Conservation (phyloP, 1,284 basidiomycete species). For the Ganoderma sinense region DNA sequence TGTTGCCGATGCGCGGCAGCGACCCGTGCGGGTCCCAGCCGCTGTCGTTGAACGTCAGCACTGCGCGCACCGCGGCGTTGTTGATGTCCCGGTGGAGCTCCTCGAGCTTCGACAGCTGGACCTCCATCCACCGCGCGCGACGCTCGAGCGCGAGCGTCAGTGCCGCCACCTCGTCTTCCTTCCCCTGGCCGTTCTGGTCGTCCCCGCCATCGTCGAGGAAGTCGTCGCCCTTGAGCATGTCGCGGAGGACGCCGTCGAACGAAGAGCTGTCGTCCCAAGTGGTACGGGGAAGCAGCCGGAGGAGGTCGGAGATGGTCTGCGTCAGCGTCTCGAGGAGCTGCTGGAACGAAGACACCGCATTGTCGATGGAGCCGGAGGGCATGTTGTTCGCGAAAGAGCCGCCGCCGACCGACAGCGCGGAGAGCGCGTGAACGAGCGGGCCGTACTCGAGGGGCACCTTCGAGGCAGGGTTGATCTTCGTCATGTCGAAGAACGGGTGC, state of each 20-base stretch:
- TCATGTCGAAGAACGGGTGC: slow-evolving; percentile 77
- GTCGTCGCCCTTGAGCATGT: slow-evolving; percentile 87
- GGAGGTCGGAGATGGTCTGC: slow-evolving; percentile 83
- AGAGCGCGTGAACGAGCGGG: slow-evolving; percentile 83
- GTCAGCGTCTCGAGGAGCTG: slow-evolving; percentile 85
- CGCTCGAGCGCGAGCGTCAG: slow-evolving; percentile 82
- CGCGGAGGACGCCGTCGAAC: slow-evolving; percentile 82
- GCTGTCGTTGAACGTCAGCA: slow-evolving; percentile 81
- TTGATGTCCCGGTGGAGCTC: slow-evolving; percentile 88
- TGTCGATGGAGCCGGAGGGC: slow-evolving; percentile 83
- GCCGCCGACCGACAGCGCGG: slow-evolving; percentile 83
- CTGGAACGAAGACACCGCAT: slow-evolving; percentile 86
- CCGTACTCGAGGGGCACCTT: slow-evolving; percentile 83
- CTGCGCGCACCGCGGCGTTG: slow-evolving; percentile 81
- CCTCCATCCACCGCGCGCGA: slow-evolving; percentile 89
- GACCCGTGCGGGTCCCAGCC: slow-evolving; percentile 80
- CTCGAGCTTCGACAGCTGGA: slow-evolving; percentile 84
- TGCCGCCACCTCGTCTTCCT: slow-evolving; percentile 83
- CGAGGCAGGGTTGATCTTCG: slow-evolving; percentile 72
- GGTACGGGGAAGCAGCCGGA: slow-evolving; percentile 81
- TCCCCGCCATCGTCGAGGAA: slow-evolving; percentile 79
- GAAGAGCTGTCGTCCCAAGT: slow-evolving; percentile 89
- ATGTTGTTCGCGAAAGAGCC: slow-evolving; percentile 84
- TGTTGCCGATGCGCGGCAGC: slow-evolving; percentile 70
- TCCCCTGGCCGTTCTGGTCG: slow-evolving; percentile 52